Evolutionary conservation across 2,329 filamentous ascomycete species (phyloP).

Genomic region (Lomentospora prolificans): DNA sequence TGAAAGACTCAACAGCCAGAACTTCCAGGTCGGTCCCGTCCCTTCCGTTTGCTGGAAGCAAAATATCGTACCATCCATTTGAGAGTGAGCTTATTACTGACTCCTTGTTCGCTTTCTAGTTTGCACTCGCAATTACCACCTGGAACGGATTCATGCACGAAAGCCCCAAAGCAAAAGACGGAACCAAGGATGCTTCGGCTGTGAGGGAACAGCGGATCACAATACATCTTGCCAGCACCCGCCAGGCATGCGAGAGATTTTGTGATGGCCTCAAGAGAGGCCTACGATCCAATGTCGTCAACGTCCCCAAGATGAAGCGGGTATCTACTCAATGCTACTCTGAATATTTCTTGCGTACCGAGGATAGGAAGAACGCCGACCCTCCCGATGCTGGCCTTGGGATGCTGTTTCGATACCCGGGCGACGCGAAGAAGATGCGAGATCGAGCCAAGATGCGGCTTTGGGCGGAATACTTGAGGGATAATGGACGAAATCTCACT

Average conservation of each 20-base stretch:
- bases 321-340: slow-evolving; percentile 85
- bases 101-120: slow-evolving; percentile 33
- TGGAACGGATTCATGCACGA: slow-evolving; percentile 69
- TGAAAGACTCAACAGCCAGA: slow-evolving; percentile 86
- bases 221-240: slow-evolving; percentile 79
- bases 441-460: slow-evolving; percentile 95
- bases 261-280: slow-evolving; percentile 93
- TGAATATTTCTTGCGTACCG: slow-evolving; percentile 63
- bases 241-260: slow-evolving; percentile 85
- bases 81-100: too few species aligned
- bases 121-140: slow-evolving; percentile 87
- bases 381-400: slow-evolving; percentile 90
- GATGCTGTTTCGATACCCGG: slow-evolving; percentile 87
- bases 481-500: slow-evolving; percentile 89
- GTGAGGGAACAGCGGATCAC: slow-evolving; percentile 72
- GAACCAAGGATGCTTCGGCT: slow-evolving; percentile 32
- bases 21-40: slow-evolving; percentile 50
- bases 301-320: slow-evolving; percentile 72
- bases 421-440: slow-evolving; percentile 84
- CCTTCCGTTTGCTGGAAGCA: neutral
- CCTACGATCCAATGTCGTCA: slow-evolving; percentile 75
- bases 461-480: slow-evolving; percentile 92
- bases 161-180: slow-evolving; percentile 34
- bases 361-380: slow-evolving; percentile 50
- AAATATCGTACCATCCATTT: too few species aligned